Base-by-base conservation (phyloP, 495 filamentous ascomycete species). In the Penicillium ucsense region DNA sequence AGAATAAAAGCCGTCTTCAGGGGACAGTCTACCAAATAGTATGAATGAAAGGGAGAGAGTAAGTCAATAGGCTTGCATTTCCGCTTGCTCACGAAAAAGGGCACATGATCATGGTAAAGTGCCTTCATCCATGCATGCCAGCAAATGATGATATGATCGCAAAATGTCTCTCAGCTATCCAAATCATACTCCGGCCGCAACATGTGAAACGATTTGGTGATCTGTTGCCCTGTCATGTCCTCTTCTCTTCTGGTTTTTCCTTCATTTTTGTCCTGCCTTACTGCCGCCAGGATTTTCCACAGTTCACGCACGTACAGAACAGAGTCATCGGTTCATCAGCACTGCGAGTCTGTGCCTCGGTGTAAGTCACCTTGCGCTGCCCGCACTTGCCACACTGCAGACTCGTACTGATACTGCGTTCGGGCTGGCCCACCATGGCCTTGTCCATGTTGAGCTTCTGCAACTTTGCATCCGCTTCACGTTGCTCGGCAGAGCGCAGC, bases 401-500 rank as follows among this genome's bases (percentile, higher is more conserved):
- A 36, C 79, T 81, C 53, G 84, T 84, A 62, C 82, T 88, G 68
- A 94, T 86, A 59, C 79, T 84, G 71, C 83, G 86, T 68, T 91
- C 85, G 3, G 74, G 81, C 46, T 64, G 57, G n/a, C 56, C 54
- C 30, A 62, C 59, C 59, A 62, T 62, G 12, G 92, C 85, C 64
- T 91, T 85, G 72, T 88, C 87, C 85, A 96, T 88, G 66, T 97
- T 97, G 71, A 94, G 84, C 67, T 88, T 79, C 61, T 85, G 71
- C 35, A 95, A 73, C 57, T 77, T 75, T 52, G 74, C 71, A 50
- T 94, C 87, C 51, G 78, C 68, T 47, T 75, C 74, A 34, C 78
- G 71, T 56, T 81, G 81, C 61, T 89, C 80, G 5, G 70, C 80
- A 44, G 82, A 86, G 64, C 88, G 86, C 54, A 92, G 77, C 62